Conservation (phyloP, 805 yeast genomes). For the Kuraishia piskuri region DNA sequence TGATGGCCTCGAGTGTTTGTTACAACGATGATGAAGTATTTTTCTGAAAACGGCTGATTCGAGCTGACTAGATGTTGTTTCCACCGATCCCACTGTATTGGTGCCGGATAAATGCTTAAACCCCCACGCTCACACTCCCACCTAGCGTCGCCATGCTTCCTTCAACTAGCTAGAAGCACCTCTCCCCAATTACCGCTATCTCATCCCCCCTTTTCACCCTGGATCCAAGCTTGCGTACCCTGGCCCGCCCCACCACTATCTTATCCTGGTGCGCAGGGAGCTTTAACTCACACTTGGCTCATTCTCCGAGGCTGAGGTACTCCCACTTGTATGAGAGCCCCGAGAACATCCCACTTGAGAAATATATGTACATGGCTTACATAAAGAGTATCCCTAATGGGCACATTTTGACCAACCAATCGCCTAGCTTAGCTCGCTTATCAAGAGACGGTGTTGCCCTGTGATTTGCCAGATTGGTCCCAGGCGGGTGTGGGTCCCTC, state of each 20-base stretch:
- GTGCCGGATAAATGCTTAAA: neutral
- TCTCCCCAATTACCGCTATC: neutral
- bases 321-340: neutral
- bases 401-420: neutral
- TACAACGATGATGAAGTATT: neutral
- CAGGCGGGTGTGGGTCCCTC: neutral
- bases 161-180: neutral
- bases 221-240: neutral
- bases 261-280: neutral
- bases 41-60: no score
- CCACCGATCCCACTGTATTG: no score
- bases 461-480: neutral
- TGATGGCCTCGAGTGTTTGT: no score
- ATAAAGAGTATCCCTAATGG: neutral
- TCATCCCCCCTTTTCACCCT: neutral
- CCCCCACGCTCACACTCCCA: neutral
- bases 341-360: neutral
- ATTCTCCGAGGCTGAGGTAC: neutral
- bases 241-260: neutral
- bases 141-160: neutral
- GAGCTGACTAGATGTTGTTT: no score
- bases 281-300: neutral
- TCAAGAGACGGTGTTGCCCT: neutral
- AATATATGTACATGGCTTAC: neutral
- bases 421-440: neutral